These are phyloP conservation scores for Luzula sylvatica DNA, from an alignment of 176 grass and related monocot species.

Conservation along the genomic window DNA sequence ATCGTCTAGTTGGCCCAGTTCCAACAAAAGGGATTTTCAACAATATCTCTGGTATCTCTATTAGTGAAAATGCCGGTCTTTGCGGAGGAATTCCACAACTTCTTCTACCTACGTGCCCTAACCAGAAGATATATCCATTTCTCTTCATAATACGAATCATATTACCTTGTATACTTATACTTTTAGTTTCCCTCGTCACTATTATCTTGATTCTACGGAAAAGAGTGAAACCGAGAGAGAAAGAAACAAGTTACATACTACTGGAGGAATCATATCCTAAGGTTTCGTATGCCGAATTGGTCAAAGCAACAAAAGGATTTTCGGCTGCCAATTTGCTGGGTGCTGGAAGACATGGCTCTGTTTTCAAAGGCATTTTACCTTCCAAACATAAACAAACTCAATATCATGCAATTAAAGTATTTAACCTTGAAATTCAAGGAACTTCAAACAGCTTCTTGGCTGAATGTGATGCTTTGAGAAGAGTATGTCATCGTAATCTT, in stretches of 20 bases:
- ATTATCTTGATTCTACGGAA: not conserved
- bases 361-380: not conserved
- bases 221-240: not conserved
- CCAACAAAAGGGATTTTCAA: conserved; percentile 27
- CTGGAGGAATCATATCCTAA: not conserved
- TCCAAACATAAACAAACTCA: not conserved
- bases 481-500: conserved; percentile 13
- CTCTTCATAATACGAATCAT: conserved; percentile 6
- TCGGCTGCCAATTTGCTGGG: conserved; percentile 2
- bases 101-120: conserved; percentile 14
- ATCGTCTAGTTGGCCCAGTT: conserved; percentile 32
- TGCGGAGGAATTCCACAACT: conserved; percentile 31
- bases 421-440: conserved; percentile 16
- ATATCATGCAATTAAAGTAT: conserved; percentile 14
- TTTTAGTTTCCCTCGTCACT: not conserved
- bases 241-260: too few relatives aligned
- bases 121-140: not conserved
- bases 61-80: conserved; percentile 27
- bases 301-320: conserved; percentile 9
- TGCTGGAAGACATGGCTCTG: conserved; percentile 1
- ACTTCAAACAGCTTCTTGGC: conserved; percentile 5
- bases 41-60: conserved; percentile 16
- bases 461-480: conserved; percentile 22
- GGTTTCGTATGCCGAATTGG: conserved; percentile 4
- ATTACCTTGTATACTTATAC: not conserved